Conservation (phyloP, 495 filamentous ascomycete genomes). For the Ascobolus immersus region DNA sequence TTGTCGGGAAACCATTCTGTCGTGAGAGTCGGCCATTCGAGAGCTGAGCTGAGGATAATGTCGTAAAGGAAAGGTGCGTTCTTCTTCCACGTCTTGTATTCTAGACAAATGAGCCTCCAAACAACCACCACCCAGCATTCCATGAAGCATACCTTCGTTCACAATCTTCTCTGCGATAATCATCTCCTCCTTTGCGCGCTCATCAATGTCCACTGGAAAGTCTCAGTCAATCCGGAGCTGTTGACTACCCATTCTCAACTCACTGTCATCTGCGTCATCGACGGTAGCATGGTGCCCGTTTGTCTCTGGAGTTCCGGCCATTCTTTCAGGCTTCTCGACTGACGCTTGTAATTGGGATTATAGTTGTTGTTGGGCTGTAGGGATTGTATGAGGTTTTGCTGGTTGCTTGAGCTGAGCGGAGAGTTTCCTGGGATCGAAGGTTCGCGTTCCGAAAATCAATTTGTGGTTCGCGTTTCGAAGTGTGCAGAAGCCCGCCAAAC, state of each 20-base stretch:
- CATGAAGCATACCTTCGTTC: conserved; percentile 46
- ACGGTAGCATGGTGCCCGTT: conserved; percentile 9
- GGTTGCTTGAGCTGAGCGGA: too few species aligned
- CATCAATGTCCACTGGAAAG: conserved; percentile 20
- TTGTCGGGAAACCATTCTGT: conserved; percentile 97
- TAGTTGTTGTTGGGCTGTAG: too few species aligned
- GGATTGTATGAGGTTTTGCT: too few species aligned
- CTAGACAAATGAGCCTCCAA: conserved; percentile 20
- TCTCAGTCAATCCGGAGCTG: background rate
- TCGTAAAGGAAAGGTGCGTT: conserved; percentile 96
- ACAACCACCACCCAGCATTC: background rate
- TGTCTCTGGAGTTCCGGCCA: too few species aligned
- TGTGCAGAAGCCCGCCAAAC: too few species aligned
- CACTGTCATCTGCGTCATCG: conserved; percentile 29
- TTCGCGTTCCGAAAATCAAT: too few species aligned
- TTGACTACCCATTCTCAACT: conserved; percentile 3
- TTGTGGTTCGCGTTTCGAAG: too few species aligned
- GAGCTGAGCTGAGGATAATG: conserved; percentile 71
- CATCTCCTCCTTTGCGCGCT: conserved; percentile 41
- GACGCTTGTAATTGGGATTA: too few species aligned
- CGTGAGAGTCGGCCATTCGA: conserved; percentile 95
- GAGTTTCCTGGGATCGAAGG: too few species aligned
- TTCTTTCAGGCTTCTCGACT: too few species aligned
- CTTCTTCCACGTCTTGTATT: conserved; percentile 99
- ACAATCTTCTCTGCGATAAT: conserved; percentile 59